phyloP scores from a whole-genome alignment of 257 asterid species.

The Plantago elongata region DNA sequence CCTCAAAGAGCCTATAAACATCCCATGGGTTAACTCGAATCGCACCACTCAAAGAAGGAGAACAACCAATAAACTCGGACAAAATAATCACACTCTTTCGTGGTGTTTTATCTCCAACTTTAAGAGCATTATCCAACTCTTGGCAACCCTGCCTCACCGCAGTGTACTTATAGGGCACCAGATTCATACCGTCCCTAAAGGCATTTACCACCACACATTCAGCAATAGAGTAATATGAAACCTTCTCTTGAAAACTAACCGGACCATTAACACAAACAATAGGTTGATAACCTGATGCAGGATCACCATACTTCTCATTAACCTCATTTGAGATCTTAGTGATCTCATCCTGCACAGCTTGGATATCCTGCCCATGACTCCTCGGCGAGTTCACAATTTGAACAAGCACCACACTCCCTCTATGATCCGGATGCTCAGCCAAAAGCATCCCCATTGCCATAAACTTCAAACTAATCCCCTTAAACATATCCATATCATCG shows the following conservation, averaged over 20 bases:
- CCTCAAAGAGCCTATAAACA: slow-evolving; percentile 35
- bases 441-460: slow-evolving; percentile 72
- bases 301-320: slow-evolving; percentile 28
- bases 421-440: slow-evolving; percentile 47
- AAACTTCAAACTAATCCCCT: slow-evolving; percentile 75
- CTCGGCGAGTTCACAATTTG: slow-evolving; percentile 83
- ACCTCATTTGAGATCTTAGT: slow-evolving; percentile 26
- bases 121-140: slow-evolving; percentile 34
- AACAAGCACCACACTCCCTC: slow-evolving; percentile 64
- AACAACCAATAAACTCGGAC: slow-evolving; percentile 57
- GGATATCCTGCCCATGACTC: slow-evolving; percentile 77
- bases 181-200: slow-evolving; percentile 58
- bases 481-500: slow-evolving; percentile 83
- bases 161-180: slow-evolving; percentile 52
- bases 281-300: slow-evolving; percentile 36
- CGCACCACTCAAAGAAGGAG: slow-evolving; percentile 60
- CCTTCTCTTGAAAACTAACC: slow-evolving; percentile 39
- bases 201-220: slow-evolving; percentile 55
- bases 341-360: slow-evolving; percentile 56
- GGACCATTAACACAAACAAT: slow-evolving; percentile 41
- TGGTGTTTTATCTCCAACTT: slow-evolving; percentile 16
- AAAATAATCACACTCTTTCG: slow-evolving; percentile 46
- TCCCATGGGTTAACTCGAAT: slow-evolving; percentile 61
- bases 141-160: slow-evolving; percentile 44
- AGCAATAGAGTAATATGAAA: slow-evolving; percentile 39